Percentiles rank a stretch among this genome's conserved stretches.
phyloP scores from a whole-genome alignment of 2,329 filamentous ascomycete genomes.

The Ceratocystiopsis minuta region DNA sequence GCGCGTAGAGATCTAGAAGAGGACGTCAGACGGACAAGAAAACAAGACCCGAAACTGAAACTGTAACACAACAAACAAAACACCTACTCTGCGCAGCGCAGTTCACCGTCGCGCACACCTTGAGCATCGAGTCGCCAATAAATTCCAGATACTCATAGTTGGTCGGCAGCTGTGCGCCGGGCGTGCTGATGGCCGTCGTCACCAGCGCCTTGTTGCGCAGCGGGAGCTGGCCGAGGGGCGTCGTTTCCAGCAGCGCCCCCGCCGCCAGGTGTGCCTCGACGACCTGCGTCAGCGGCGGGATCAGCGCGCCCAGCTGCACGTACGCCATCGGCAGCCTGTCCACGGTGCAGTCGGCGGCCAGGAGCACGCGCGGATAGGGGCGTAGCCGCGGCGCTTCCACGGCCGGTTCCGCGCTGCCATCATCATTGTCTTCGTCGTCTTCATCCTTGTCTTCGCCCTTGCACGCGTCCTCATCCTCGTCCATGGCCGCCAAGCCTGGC shows the following conservation, averaged over 20 bases:
- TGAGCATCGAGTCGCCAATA: conserved; percentile 69
- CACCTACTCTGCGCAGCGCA: conserved; percentile 35
- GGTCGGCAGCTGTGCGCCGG: conserved; percentile 35
- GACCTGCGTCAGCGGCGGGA: conserved; percentile 58
- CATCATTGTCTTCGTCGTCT: neutral
- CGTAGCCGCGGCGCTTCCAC: too few relatives aligned
- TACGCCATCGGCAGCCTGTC: conserved; percentile 28
- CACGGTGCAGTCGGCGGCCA: conserved; percentile 27
- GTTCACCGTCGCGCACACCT: conserved; percentile 51
- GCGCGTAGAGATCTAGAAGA: conserved; percentile 41
- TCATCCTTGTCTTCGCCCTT: neutral
- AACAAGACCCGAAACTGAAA: too few relatives aligned
- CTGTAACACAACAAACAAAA: neutral
- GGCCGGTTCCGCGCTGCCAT: too few relatives aligned
- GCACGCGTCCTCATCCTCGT: neutral
- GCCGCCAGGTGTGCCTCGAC: conserved; percentile 48
- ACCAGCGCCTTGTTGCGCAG: conserved; percentile 39
- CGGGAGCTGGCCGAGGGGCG: conserved; percentile 30
- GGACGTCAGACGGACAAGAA: too few relatives aligned
- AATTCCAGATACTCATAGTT: conserved; percentile 81
- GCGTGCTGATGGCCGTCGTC: conserved; percentile 51
- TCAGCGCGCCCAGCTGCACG: conserved; percentile 37
- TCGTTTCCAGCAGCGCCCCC: conserved; percentile 32
- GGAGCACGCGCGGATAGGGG: conserved; percentile 26
- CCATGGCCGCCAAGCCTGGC: neutral